These are phyloP conservation scores for Podaxis sp. DNA, from an alignment of 768 basidiomycete genomes.

Conservation along the genomic window DNA sequence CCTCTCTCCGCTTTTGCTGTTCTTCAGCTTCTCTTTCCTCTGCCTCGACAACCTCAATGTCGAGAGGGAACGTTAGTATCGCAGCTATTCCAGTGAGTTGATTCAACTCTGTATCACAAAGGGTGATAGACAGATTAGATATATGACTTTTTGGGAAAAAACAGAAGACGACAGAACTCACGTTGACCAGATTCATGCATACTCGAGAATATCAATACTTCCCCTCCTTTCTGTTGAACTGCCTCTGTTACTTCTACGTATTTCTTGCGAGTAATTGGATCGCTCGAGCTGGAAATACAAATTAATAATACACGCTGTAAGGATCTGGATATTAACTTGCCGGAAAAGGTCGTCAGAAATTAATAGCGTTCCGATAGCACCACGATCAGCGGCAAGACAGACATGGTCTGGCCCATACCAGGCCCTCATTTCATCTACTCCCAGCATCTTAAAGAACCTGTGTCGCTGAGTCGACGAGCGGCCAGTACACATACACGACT, in stretches of 20 bases:
- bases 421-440: conserved; percentile 89
- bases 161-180: conserved; percentile 38
- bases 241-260: conserved; percentile 89
- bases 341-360: conserved; percentile 96
- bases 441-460: conserved; percentile 98
- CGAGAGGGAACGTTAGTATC: conserved; percentile 92
- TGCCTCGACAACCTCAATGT: conserved; percentile 91
- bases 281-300: conserved; percentile 60
- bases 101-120: conserved; percentile 72
- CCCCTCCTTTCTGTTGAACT: conserved; percentile 85
- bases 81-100: conserved; percentile 94
- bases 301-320: background rate
- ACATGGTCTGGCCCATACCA: conserved; percentile 99
- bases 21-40: conserved; percentile 84
- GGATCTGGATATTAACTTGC: conserved; percentile 35
- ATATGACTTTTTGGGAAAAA: conserved; percentile 6
- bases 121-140: background rate
- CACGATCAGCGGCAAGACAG: conserved; percentile 84
- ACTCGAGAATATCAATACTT: conserved; percentile 96
- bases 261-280: conserved; percentile 73
- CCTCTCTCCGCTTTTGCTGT: conserved; percentile 57
- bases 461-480: conserved; percentile 1
- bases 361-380: conserved; percentile 90
- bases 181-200: conserved; percentile 99
- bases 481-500: conserved; percentile 1